Evolutionary conservation across 768 basidiomycete species (phyloP).

Genomic region (Sarcodon aspratus): DNA sequence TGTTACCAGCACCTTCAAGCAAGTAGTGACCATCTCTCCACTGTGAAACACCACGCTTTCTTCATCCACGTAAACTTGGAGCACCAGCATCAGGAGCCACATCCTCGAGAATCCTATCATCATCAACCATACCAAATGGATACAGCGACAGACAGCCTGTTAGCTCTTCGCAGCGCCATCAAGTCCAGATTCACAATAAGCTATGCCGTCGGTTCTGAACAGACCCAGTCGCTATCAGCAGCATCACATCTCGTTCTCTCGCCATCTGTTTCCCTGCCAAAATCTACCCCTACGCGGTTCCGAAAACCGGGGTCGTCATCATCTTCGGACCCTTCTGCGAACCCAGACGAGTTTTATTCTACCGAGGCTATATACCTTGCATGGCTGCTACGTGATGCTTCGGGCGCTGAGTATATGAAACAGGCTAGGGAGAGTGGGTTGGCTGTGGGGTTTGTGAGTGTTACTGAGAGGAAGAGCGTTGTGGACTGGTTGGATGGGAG

Average conservation of each 20-base stretch:
- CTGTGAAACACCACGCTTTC: too few relatives aligned
- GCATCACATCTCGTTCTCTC: slow-evolving; percentile 60
- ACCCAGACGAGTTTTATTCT: slow-evolving; percentile 55
- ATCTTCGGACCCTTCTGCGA: slow-evolving; percentile 23
- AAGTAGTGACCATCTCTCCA: too few relatives aligned
- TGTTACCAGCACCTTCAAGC: too few relatives aligned
- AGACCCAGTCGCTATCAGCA: slow-evolving; percentile 34
- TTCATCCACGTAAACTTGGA: too few relatives aligned
- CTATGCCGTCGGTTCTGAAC: slow-evolving; percentile 28
- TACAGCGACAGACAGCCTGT: slow-evolving; percentile 33
- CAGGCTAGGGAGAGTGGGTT: slow-evolving; percentile 69
- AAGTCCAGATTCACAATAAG: slow-evolving; percentile 38
- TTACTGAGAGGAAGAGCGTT: slow-evolving; percentile 78
- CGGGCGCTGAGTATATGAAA: slow-evolving; percentile 82
- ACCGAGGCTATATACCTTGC: slow-evolving; percentile 79
- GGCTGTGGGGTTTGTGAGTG: slow-evolving; percentile 66
- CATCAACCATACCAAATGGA: slow-evolving; percentile 5
- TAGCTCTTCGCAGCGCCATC: slow-evolving; percentile 52
- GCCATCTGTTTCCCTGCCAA: slow-evolving; percentile 43
- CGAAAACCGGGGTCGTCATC: slow-evolving; percentile 42
- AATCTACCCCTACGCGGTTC: slow-evolving; percentile 70
- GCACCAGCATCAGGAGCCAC: too few relatives aligned
- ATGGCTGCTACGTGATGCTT: slow-evolving; percentile 64
- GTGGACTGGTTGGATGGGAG: slow-evolving; percentile 78
- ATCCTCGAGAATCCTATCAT: too few relatives aligned